phyloP scores from a whole-genome alignment of 306 rosid species.

The Astragalus glycyphyllos region DNA sequence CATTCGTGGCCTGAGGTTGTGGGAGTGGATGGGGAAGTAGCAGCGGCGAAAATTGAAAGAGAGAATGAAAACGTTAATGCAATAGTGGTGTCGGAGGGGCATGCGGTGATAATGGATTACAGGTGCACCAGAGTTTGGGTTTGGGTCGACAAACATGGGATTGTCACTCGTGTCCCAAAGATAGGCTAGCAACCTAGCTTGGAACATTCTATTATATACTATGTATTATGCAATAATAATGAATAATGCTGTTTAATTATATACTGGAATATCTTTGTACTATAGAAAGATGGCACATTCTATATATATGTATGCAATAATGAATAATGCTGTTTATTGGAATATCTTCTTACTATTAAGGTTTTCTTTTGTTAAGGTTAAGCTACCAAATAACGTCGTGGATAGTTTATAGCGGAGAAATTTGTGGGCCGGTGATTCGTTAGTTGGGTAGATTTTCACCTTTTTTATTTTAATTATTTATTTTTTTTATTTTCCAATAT shows the following conservation, averaged over 20 bases:
- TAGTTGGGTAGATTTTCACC: too few species aligned
- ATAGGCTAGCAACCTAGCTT: constrained; percentile 9
- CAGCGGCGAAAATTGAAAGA: constrained; percentile 41
- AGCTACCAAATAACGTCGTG: too few species aligned
- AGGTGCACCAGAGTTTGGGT: constrained; percentile 47
- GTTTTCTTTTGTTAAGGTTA: too few species aligned
- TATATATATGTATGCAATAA: too few species aligned
- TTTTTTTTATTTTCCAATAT: too few species aligned
- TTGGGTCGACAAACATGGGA: constrained; percentile 39
- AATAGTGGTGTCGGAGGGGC: constrained; percentile 41
- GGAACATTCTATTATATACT: neutral
- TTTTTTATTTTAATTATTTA: too few species aligned
- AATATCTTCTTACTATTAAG: too few species aligned
- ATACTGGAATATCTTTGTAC: too few species aligned
- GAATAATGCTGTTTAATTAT: neutral
- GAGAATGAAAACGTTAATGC: constrained; percentile 43
- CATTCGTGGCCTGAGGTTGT: constrained; percentile 56
- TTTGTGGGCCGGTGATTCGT: too few species aligned
- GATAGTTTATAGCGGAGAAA: too few species aligned
- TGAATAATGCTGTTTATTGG: too few species aligned
- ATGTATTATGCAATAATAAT: neutral
- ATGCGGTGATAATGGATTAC: constrained; percentile 1
- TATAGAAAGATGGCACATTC: too few species aligned
- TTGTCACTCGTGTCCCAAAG: constrained; percentile 33
- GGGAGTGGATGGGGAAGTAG: constrained; percentile 42